Evolutionary conservation across 2,329 filamentous ascomycete genomes (phyloP), one percentile per base, ranked within the genome.

Genomic region (Pseudogymnoascus sp.): DNA sequence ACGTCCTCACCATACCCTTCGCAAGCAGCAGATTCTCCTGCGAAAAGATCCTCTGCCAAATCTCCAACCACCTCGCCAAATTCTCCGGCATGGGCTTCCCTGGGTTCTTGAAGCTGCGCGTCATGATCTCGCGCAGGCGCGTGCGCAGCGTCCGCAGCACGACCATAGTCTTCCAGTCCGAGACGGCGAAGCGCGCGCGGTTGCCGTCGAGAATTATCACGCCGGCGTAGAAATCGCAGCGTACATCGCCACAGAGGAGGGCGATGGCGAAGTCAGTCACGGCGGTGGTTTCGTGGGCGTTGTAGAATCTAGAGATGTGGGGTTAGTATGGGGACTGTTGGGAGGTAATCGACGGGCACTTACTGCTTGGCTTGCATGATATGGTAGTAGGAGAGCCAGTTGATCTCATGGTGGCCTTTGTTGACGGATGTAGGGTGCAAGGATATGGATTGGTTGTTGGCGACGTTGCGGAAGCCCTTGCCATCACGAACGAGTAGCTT

Each of bases 371-470:
- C 88, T 72, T 96, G 92, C 90, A 97, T 95, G 64, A 97, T 96
- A 71, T 95, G 89, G 74, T 97, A 97, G 72, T 96, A 99, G 0
- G 89, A 94, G 45, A 99, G 76, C 84, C 90, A 97, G 68, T 85
- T 86, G 37, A 91, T 76, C 38, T 84, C 82, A 52, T 78, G 76
- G 62, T 77, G 77, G 6, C 79, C 81, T 69, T 91, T 91, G 72
- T 97, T 97, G 65, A 99, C 89, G 1, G 90, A 95, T 0, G 87
- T 89, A 0, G 91, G 89, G 66, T 95, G 90, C 18, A 99, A 76
- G 61, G 85, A 90, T 66, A 99, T 91, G 45, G 83, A 82, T 72
- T 97, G 92, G 71, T 95, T 96, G 74, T 96, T 97, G 58, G 89
- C 85, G 62, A 96, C 85, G 66, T 96, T 97, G 60, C 92, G 86